A percentile compares a stretch with the other conserved stretches of the same genome.
phyloP scores from a whole-genome alignment of 306 rosid species.

The Castanopsis chinensis region DNA sequence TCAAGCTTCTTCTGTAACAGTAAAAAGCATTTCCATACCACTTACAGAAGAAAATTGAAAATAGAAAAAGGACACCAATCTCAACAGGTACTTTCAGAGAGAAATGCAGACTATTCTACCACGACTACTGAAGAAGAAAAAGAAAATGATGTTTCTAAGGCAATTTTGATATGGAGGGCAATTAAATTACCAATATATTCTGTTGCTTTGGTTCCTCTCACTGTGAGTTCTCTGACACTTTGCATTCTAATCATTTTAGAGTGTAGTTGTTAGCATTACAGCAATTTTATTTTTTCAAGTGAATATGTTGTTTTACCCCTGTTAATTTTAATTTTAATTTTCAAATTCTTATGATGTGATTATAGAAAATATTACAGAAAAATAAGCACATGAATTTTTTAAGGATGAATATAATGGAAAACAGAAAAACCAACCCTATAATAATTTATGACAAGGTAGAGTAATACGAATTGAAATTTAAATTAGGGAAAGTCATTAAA shows the following conservation, averaged over 20 bases:
- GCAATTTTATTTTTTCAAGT: not conserved
- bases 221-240: conserved; percentile 44
- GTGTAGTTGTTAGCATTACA: not conserved
- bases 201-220: conserved; percentile 86
- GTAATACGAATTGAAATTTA: too few species aligned
- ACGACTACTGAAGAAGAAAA: conserved; percentile 24
- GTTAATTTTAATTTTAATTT: not conserved
- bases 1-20: not conserved
- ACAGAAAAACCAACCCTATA: too few species aligned
- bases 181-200: conserved; percentile 81
- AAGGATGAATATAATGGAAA: too few species aligned
- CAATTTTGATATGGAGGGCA: conserved; percentile 80
- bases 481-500: too few species aligned
- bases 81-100: conserved; percentile 2
- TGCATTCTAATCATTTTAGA: not conserved
- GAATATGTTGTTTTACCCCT: not conserved
- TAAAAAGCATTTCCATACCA: conserved; percentile 14
- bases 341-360: not conserved
- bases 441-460: too few species aligned
- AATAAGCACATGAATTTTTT: too few species aligned
- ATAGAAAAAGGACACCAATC: conserved; percentile 18
- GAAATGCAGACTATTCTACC: conserved; percentile 19
- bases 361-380: too few species aligned
- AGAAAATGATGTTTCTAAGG: conserved; percentile 42
- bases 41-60: conserved; percentile 21